Evolutionary conservation across 805 yeast species (phyloP).

Genomic region (Candida maltosa): DNA sequence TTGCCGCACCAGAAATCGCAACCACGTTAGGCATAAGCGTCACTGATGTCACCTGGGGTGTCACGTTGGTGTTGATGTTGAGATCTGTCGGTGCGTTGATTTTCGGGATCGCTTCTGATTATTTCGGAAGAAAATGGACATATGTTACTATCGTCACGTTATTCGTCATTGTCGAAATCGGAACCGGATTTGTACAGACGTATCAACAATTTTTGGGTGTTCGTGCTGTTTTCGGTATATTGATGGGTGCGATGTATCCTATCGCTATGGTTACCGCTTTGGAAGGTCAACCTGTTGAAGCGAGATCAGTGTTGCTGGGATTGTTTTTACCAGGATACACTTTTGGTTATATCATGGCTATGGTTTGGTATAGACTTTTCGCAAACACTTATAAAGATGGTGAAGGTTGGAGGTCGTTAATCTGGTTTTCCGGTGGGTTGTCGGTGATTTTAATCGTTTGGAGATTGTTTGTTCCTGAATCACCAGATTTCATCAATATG

Average conservation of each 20-base stretch:
- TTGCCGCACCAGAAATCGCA: slow-evolving; percentile 49
- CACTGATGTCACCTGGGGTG: slow-evolving; percentile 61
- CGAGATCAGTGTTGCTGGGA: slow-evolving; percentile 61
- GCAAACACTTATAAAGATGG: slow-evolving; percentile 42
- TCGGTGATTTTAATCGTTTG: slow-evolving; percentile 33
- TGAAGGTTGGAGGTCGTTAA: slow-evolving; percentile 60
- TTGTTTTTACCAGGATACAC: slow-evolving; percentile 81
- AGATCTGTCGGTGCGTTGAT: slow-evolving; percentile 63
- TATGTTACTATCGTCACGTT: slow-evolving; percentile 42
- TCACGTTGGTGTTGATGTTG: slow-evolving; percentile 65
- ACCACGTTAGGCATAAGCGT: slow-evolving; percentile 40
- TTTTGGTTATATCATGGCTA: slow-evolving; percentile 64
- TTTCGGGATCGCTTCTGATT: slow-evolving; percentile 61
- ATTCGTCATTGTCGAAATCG: slow-evolving; percentile 55
- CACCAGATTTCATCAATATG: slow-evolving; percentile 42
- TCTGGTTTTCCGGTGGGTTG: slow-evolving; percentile 68
- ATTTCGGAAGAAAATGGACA: slow-evolving; percentile 62
- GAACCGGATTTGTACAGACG: slow-evolving; percentile 58
- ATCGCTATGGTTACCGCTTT: slow-evolving; percentile 52
- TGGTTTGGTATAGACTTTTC: slow-evolving; percentile 62
- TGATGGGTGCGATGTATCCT: slow-evolving; percentile 57
- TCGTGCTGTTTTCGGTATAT: slow-evolving; percentile 58
- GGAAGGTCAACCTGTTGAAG: slow-evolving; percentile 50
- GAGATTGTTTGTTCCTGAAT: slow-evolving; percentile 35
- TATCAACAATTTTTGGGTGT: slow-evolving; percentile 59